Conservation (phyloP, 257 asterid genomes). For the Nicotiana tabacum region DNA sequence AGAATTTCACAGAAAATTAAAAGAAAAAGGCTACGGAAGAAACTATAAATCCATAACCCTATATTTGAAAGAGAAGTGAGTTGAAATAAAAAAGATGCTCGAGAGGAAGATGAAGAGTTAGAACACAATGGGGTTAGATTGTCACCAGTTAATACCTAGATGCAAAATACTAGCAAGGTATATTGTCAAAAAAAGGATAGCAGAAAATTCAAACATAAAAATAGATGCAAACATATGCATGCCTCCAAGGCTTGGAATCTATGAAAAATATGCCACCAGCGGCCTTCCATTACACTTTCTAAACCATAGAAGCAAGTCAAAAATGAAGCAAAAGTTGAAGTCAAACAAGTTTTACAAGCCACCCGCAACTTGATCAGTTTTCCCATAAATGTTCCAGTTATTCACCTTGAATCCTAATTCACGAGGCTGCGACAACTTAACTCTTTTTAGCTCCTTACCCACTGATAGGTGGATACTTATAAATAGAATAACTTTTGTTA, state of each 20-base stretch:
- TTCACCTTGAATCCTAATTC: too few relatives aligned
- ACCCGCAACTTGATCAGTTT: too few relatives aligned
- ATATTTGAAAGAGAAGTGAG: not conserved
- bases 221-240: not conserved
- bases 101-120: not conserved
- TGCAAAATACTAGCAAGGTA: slow-evolving; percentile 1
- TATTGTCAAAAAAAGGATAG: not conserved
- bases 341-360: too few relatives aligned
- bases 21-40: not conserved
- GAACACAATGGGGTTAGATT: not conserved
- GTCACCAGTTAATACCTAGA: not conserved
- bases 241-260: not conserved
- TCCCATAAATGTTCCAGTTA: too few relatives aligned
- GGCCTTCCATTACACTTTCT: too few relatives aligned
- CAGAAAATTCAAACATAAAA: not conserved
- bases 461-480: too few relatives aligned
- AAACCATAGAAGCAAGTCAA: too few relatives aligned
- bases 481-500: too few relatives aligned
- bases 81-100: not conserved
- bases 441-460: too few relatives aligned
- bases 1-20: not conserved
- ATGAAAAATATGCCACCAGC: too few relatives aligned
- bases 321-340: too few relatives aligned
- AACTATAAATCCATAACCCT: not conserved
- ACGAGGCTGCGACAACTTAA: too few relatives aligned